Conservation (phyloP, 306 rosid species). For the Rosa lucieae region DNA sequence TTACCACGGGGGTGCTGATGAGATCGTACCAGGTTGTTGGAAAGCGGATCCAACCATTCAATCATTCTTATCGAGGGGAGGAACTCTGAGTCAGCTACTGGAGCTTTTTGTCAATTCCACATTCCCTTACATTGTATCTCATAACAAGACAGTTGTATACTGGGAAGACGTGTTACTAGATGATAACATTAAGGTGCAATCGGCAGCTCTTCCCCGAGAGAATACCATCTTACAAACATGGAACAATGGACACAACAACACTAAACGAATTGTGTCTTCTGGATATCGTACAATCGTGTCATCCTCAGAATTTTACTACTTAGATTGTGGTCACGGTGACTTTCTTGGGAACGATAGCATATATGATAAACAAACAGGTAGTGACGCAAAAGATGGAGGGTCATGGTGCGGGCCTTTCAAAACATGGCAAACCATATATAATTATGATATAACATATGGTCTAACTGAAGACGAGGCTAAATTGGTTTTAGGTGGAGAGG, state of each 20-base stretch:
- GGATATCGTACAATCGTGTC: slow-evolving; percentile 76
- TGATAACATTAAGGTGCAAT: slow-evolving; percentile 37
- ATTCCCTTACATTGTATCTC: slow-evolving; percentile 68
- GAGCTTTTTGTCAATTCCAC: slow-evolving; percentile 69
- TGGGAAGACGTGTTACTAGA: slow-evolving; percentile 82
- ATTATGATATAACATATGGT: slow-evolving; percentile 70
- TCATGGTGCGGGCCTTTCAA: slow-evolving; percentile 95
- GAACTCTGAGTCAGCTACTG: slow-evolving; percentile 68
- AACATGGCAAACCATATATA: slow-evolving; percentile 79
- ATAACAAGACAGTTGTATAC: slow-evolving; percentile 68
- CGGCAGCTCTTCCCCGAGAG: slow-evolving; percentile 58
- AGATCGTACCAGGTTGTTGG: slow-evolving; percentile 83
- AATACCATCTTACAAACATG: slow-evolving; percentile 76
- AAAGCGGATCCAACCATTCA: slow-evolving; percentile 63
- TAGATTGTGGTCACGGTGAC: slow-evolving; percentile 87
- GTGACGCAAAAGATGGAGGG: slow-evolving; percentile 43
- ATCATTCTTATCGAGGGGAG: slow-evolving; percentile 49
- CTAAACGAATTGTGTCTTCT: slow-evolving; percentile 63
- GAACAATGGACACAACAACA: slow-evolving; percentile 75
- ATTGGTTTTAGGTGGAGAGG: slow-evolving; percentile 90
- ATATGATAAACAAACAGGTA: slow-evolving; percentile 43
- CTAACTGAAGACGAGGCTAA: slow-evolving; percentile 65
- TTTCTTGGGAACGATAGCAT: slow-evolving; percentile 63
- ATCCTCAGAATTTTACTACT: slow-evolving; percentile 66
- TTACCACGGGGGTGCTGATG: slow-evolving; percentile 75